Conservation (phyloP, 2,329 filamentous ascomycete genomes). For the Cladosporium sp. region DNA sequence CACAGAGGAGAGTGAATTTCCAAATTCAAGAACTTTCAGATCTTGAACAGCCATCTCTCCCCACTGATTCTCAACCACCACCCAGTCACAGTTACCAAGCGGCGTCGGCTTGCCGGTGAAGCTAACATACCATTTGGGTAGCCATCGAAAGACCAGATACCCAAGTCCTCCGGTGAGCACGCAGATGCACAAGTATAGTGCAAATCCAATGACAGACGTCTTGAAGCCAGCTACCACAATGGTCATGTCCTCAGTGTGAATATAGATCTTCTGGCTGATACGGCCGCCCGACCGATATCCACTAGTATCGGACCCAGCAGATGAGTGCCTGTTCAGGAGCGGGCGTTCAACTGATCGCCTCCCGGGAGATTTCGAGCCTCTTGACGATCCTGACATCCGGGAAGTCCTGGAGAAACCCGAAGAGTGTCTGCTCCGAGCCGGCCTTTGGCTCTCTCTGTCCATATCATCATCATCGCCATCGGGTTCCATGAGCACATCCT, state of each 20-base stretch:
- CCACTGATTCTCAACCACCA: constrained; percentile 97
- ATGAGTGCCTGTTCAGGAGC: constrained; percentile 67
- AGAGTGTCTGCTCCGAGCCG: constrained; percentile 54
- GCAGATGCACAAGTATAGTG: constrained; percentile 66
- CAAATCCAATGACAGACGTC: constrained; percentile 66
- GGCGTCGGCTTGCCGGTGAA: constrained; percentile 65
- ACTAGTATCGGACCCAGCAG: constrained; percentile 63
- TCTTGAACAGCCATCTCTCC: constrained; percentile 78
- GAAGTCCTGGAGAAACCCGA: constrained; percentile 42
- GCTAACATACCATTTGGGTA: constrained; percentile 79
- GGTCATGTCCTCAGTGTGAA: constrained; percentile 87
- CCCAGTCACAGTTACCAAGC: constrained; percentile 76
- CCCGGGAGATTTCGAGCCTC: constrained; percentile 13
- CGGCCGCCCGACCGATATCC: constrained; percentile 57
- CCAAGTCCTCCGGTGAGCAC: constrained; percentile 67
- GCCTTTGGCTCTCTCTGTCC: constrained; percentile 18
- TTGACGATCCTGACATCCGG: constrained; percentile 17
- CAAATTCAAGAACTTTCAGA: constrained; percentile 57
- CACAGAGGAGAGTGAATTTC: constrained; percentile 59
- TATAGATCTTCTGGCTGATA: constrained; percentile 84
- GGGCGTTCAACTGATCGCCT: constrained; percentile 49
- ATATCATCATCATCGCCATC: constrained; percentile 30
- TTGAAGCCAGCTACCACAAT: constrained; percentile 89
- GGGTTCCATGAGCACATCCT: constrained; percentile 30
- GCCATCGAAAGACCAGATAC: constrained; percentile 82